These are phyloP conservation scores for Chenopodium formosanum DNA, from an alignment of 148 eudicot genomes.

Conservation along the genomic window DNA sequence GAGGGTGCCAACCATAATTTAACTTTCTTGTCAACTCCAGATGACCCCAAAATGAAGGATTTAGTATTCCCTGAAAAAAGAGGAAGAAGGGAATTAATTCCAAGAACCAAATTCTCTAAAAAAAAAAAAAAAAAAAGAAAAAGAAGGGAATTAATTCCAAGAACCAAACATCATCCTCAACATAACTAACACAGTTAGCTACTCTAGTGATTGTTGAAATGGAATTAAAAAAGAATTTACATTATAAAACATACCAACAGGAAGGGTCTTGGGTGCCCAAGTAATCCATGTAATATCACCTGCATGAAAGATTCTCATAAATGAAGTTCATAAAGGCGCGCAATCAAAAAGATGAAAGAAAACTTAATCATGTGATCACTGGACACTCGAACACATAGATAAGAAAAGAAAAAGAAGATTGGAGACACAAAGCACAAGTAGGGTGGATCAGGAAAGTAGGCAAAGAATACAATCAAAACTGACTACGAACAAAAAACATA, in stretches of 20 bases:
- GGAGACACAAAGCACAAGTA: not conserved
- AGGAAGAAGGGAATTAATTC: not conserved
- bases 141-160: not conserved
- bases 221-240: constrained; percentile 1
- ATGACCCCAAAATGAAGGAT: constrained; percentile 53
- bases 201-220: not conserved
- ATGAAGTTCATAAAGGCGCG: not conserved
- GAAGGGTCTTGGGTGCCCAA: constrained; percentile 69
- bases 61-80: constrained; percentile 50
- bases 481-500: not conserved
- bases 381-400: not conserved
- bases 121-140: too few species aligned
- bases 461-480: not conserved
- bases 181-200: not conserved
- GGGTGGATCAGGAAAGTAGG: not conserved
- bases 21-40: constrained; percentile 89
- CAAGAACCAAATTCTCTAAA: not conserved
- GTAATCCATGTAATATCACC: constrained; percentile 81
- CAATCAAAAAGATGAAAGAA: not conserved
- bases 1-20: constrained; percentile 85
- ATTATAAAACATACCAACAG: constrained; percentile 50
- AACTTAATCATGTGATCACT: not conserved
- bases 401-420: not conserved
- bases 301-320: constrained; percentile 35
- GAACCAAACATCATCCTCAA: not conserved